Percentiles rank a stretch among this genome's conserved stretches.
Evolutionary conservation across 1,139 yeast species (phyloP).

Genomic region (Pichia sp.): DNA sequence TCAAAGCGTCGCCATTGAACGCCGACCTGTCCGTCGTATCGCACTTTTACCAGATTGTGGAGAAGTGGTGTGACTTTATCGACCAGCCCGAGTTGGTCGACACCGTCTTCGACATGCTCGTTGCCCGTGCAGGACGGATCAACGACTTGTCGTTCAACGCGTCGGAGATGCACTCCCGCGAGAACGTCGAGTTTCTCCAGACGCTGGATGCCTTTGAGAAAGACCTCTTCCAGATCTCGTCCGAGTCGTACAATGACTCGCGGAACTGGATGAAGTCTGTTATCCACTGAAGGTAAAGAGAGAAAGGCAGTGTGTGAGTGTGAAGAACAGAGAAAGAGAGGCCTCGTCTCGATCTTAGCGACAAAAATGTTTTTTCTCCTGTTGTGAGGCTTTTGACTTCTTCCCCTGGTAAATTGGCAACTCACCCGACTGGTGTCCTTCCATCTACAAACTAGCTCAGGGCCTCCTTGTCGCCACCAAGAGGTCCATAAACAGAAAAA

Average conservation of each 20-base stretch:
- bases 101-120: conserved; percentile 16
- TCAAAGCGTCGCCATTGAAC: conserved; percentile 19
- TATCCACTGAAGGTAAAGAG: neutral
- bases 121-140: conserved; percentile 15
- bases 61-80: conserved; percentile 19
- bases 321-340: too few species aligned
- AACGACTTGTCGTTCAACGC: conserved; percentile 18
- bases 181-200: conserved; percentile 17
- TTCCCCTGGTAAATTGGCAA: neutral
- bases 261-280: conserved; percentile 13
- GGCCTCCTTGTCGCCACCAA: too few species aligned
- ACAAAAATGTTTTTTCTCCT: neutral
- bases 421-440: neutral
- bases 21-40: conserved; percentile 14
- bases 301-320: neutral
- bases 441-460: too few species aligned
- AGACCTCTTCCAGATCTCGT: conserved; percentile 13
- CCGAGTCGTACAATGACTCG: conserved; percentile 10
- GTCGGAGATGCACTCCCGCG: conserved; percentile 14
- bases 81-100: conserved; percentile 18
- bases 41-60: conserved; percentile 18
- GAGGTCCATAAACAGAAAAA: too few species aligned
- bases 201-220: conserved; percentile 18
- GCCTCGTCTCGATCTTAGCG: too few species aligned
- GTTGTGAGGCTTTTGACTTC: neutral